Conservation (phyloP, 345 rosid genomes). For the Lenwebbia sp. region DNA sequence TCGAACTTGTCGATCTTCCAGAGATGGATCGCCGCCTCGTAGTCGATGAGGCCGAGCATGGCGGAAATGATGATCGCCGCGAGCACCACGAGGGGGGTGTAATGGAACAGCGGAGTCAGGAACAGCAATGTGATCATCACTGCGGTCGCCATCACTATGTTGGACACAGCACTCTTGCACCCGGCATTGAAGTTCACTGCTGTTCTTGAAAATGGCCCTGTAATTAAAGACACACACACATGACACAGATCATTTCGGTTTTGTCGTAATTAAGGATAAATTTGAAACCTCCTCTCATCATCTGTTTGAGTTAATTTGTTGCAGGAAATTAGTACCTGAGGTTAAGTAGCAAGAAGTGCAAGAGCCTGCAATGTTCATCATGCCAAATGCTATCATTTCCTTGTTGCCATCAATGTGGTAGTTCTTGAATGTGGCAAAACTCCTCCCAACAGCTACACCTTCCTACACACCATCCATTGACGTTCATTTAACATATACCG, state of each 20-base stretch:
- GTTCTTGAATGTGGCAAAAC: constrained; percentile 84
- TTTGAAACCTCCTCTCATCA: background rate
- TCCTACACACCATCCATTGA: constrained; percentile 33
- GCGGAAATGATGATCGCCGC: constrained; percentile 73
- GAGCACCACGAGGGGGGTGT: constrained; percentile 91
- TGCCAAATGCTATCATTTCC: constrained; percentile 92
- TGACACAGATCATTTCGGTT: background rate
- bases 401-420: constrained; percentile 94
- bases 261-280: background rate
- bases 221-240: background rate
- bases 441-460: constrained; percentile 93
- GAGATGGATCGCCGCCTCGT: constrained; percentile 71
- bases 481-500: background rate
- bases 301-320: background rate
- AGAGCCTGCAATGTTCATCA: constrained; percentile 91
- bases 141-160: constrained; percentile 84
- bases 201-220: constrained; percentile 91
- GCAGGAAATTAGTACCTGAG: constrained; percentile 29
- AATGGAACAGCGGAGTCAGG: constrained; percentile 75
- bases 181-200: constrained; percentile 97
- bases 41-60: constrained; percentile 92
- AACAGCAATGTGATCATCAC: constrained; percentile 78
- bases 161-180: constrained; percentile 77
- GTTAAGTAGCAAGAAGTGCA: constrained; percentile 89
- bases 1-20: constrained; percentile 86